phyloP scores from a whole-genome alignment of 1,139 yeast genomes.

The Pichia sp. region DNA sequence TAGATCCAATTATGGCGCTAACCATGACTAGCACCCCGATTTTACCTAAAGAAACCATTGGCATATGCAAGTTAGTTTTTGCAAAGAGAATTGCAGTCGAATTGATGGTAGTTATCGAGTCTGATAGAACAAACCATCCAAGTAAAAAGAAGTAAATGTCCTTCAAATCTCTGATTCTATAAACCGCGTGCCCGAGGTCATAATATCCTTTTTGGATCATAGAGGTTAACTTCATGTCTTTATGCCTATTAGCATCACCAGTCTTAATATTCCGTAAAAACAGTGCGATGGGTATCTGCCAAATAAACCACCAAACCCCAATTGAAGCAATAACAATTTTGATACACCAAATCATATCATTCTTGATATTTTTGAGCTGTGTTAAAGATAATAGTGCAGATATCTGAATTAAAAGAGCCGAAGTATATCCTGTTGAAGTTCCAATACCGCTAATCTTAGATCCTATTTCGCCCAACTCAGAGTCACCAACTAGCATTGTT shows the following conservation, averaged over 20 bases:
- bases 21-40: conserved; percentile 60
- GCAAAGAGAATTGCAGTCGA: conserved; percentile 72
- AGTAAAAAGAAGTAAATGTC: conserved; percentile 57
- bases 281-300: conserved; percentile 53
- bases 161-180: conserved; percentile 50
- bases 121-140: conserved; percentile 70
- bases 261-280: conserved; percentile 37
- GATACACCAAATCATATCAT: conserved; percentile 30
- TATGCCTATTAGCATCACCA: background rate
- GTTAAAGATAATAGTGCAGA: conserved; percentile 44
- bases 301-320: conserved; percentile 68
- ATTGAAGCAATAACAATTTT: conserved; percentile 54
- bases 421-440: conserved; percentile 59
- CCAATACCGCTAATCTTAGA: conserved; percentile 59
- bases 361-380: conserved; percentile 35
- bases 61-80: conserved; percentile 59
- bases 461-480: conserved; percentile 32
- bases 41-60: conserved; percentile 54
- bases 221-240: background rate
- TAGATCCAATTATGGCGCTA: conserved; percentile 61
- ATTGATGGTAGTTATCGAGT: conserved; percentile 66
- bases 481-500: background rate
- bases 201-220: conserved; percentile 48
- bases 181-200: conserved; percentile 47
- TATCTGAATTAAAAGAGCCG: conserved; percentile 61